Conservation (phyloP, 2,329 filamentous ascomycete genomes). For the Botrytis elliptica region DNA sequence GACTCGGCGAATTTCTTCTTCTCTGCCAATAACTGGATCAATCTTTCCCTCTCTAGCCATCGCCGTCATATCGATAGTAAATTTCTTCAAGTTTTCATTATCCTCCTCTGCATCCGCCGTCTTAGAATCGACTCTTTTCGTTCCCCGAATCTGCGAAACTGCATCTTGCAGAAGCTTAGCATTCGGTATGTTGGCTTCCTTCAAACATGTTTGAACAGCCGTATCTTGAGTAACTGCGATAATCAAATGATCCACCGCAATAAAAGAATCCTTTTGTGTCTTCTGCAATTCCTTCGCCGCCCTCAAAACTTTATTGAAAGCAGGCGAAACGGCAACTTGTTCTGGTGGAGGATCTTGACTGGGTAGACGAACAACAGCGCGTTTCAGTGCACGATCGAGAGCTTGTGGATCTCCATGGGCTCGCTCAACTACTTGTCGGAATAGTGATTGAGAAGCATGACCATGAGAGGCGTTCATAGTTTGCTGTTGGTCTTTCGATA, state of each 20-base stretch:
- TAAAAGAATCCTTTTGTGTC: slow-evolving; percentile 94
- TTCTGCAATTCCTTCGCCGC: slow-evolving; percentile 88
- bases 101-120: slow-evolving; percentile 91
- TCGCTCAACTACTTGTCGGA: slow-evolving; percentile 90
- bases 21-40: slow-evolving; percentile 93
- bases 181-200: slow-evolving; percentile 88
- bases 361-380: slow-evolving; percentile 82
- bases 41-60: slow-evolving; percentile 97
- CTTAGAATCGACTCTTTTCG: slow-evolving; percentile 90
- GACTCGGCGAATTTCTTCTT: slow-evolving; percentile 91
- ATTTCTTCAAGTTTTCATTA: slow-evolving; percentile 94
- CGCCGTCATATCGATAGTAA: slow-evolving; percentile 97
- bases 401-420: slow-evolving; percentile 90
- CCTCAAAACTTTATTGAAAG: slow-evolving; percentile 78
- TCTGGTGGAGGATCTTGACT: slow-evolving; percentile 95
- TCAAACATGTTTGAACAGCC: slow-evolving; percentile 69
- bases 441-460: slow-evolving; percentile 67
- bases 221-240: slow-evolving; percentile 77
- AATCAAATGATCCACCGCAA: slow-evolving; percentile 94
- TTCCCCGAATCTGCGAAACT: slow-evolving; percentile 88
- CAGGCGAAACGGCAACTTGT: slow-evolving; percentile 75
- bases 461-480: slow-evolving; percentile 62
- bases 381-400: slow-evolving; percentile 88
- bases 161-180: slow-evolving; percentile 85
- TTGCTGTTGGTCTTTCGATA: slow-evolving; percentile 76